Evolutionary conservation across 306 rosid species (phyloP), one percentile per base, ranked within the genome.

Genomic region (Cucumis melo): DNA sequence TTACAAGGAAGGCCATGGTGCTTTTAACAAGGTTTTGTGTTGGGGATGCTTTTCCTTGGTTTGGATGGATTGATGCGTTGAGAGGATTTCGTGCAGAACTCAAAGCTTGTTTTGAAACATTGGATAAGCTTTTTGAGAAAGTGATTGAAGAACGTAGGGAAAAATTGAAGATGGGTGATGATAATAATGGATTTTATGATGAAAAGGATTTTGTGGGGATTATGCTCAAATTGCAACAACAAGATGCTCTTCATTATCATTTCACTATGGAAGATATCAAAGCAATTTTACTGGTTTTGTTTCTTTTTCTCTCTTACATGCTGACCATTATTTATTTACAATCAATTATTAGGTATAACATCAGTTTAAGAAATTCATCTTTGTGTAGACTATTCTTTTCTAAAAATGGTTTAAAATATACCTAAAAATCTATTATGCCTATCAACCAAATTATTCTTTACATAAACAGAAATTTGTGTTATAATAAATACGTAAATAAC

Each of bases 61-160:
- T 71, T 87, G 56, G 36, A 77, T 87, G 89, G 89, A 1, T 87
- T 39, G 91, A 86, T 57, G 20, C 16, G 73, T 46, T 87, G 2
- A 84, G 74, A 0, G 88, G 88, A 0, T 50, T 54, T 1, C 50
- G 63, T 19, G 23, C 61, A 0, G 10, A 70, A 0, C 32, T 89
- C 10, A 84, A 78, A 55, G 21, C 72, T 10, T 55, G 74, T 21
- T 78, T 60, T 16, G 0, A 0, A 15, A 75, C 57, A 7, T 7
- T 84, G 4, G 88, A 87, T 71, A 8, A 3, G 14, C 83, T 86
- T 55, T 66, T 78, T 15, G 83, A 74, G n/a, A 9, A 75, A 54
- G 56, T 86, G 7, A 39, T 86, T 55, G 84, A 48, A 7, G 81
- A 89, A 78, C 84, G 80, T 10, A 58, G 63, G 81, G 66, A 23